Percentiles rank a stretch among this genome's conserved stretches.
Conservation (phyloP, 768 basidiomycete species). For the Calocybe indica region DNA sequence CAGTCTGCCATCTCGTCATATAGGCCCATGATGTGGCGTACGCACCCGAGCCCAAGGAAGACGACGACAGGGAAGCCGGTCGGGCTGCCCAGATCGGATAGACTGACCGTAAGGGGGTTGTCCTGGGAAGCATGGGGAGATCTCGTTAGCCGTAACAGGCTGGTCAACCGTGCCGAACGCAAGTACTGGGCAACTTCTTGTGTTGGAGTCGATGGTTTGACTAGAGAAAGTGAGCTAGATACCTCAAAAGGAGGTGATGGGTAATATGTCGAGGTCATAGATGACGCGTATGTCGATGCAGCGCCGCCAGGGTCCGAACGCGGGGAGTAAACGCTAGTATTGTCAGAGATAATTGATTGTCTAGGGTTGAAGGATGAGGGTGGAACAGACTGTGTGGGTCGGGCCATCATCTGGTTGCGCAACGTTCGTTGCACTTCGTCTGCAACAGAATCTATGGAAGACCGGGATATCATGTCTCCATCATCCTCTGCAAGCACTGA, state of each 20-base stretch:
- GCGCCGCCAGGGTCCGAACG: constrained; percentile 46
- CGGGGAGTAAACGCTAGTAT: constrained; percentile 46
- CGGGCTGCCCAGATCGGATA: constrained; percentile 87
- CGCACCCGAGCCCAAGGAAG: constrained; percentile 91
- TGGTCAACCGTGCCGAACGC: constrained; percentile 81
- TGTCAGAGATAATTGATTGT: constrained; percentile 53
- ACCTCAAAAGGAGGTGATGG: constrained; percentile 43
- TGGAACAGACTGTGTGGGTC: constrained; percentile 26
- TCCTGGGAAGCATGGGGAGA: constrained; percentile 74
- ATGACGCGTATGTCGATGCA: constrained; percentile 46
- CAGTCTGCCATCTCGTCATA: constrained; percentile 96
- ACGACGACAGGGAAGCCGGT: constrained; percentile 86
- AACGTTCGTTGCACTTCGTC: constrained; percentile 74
- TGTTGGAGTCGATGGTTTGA: constrained; percentile 42
- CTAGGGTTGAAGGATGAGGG: constrained; percentile 41
- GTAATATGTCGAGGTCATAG: constrained; percentile 39
- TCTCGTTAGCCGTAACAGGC: constrained; percentile 70
- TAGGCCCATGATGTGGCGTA: constrained; percentile 89
- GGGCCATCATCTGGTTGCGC: constrained; percentile 46
- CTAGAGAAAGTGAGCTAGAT: constrained; percentile 30
- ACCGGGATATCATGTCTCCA: constrained; percentile 63
- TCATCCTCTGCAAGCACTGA: constrained; percentile 50
- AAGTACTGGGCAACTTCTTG: constrained; percentile 83
- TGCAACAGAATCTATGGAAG: constrained; percentile 83
- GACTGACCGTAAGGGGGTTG: constrained; percentile 74